A percentile compares a stretch with the other conserved stretches of the same genome.
phyloP scores from a whole-genome alignment of 2,329 filamentous ascomycete genomes.

The Diaporthe amygdali region DNA sequence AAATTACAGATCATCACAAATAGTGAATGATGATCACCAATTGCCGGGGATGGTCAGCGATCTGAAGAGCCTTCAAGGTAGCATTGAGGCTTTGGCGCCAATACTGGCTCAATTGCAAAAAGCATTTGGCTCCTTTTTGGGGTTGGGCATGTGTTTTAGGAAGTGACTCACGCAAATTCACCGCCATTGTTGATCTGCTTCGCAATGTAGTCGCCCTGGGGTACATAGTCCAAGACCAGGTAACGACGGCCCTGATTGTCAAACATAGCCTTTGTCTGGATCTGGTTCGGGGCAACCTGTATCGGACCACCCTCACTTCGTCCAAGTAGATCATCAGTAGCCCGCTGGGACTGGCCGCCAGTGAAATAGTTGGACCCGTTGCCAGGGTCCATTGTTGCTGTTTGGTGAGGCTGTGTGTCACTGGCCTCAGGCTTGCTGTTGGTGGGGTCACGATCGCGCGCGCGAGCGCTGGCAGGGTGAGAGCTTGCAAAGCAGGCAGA shows the following conservation, averaged over 20 bases:
- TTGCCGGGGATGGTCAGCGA: too few species aligned
- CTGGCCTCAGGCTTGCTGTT: not conserved
- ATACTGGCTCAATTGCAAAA: too few species aligned
- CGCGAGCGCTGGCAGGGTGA: too few species aligned
- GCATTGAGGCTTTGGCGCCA: too few species aligned
- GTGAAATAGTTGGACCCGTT: too few species aligned
- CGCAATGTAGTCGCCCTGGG: not conserved
- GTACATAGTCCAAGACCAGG: not conserved
- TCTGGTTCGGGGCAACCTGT: not conserved
- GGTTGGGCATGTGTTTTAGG: too few species aligned
- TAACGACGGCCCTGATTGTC: not conserved
- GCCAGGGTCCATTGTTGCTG: not conserved
- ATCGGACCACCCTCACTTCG: too few species aligned
- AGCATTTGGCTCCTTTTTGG: too few species aligned
- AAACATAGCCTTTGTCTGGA: not conserved
- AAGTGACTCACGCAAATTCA: constrained; percentile 6
- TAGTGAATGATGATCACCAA: too few species aligned
- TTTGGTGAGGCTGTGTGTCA: not conserved
- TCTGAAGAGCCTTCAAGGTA: not conserved
- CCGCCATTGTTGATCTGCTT: not conserved
- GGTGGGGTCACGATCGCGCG: not conserved
- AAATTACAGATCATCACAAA: too few species aligned
- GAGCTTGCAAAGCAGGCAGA: not conserved
- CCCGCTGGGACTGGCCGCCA: not conserved
- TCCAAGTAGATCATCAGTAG: too few species aligned